Conservation (phyloP, 768 basidiomycete genomes). For the Phaffia tasmanica region DNA sequence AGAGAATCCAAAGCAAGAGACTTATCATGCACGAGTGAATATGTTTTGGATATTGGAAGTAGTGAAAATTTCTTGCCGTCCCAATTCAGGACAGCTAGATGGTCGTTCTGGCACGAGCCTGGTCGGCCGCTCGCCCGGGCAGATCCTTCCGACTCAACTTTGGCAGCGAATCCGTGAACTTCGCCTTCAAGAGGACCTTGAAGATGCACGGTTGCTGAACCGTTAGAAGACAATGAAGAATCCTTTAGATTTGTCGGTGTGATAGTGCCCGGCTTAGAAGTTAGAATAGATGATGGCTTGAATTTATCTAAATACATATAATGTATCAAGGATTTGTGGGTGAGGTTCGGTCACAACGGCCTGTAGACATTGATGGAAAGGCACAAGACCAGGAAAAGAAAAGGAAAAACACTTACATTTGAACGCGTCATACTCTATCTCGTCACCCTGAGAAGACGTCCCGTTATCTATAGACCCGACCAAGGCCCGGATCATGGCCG, state of each 20-base stretch:
- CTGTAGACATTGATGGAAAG: no score
- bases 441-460: no score
- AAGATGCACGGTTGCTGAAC: slow-evolving; percentile 8
- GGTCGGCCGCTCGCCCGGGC: slow-evolving; percentile 5
- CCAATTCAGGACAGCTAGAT: not conserved
- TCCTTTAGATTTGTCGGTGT: not conserved
- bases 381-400: no score
- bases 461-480: no score
- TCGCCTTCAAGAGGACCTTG: slow-evolving; percentile 4
- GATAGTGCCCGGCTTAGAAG: slow-evolving; percentile 12
- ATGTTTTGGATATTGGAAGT: slow-evolving; percentile 10
- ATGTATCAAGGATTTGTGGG: no score
- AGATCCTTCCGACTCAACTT: slow-evolving; percentile 9
- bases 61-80: slow-evolving; percentile 1
- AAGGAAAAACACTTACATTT: no score
- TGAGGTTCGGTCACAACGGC: no score
- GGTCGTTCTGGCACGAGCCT: slow-evolving; percentile 5
- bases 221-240: not conserved
- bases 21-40: slow-evolving; percentile 16
- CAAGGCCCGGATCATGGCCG: no score
- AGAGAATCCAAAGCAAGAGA: slow-evolving; percentile 1
- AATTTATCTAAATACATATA: slow-evolving; percentile 3
- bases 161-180: slow-evolving; percentile 19
- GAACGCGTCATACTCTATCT: no score
- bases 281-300: slow-evolving; percentile 6